These are phyloP conservation scores for Emericellopsis terricola DNA, from an alignment of 495 filamentous ascomycete genomes.

Conservation along the genomic window DNA sequence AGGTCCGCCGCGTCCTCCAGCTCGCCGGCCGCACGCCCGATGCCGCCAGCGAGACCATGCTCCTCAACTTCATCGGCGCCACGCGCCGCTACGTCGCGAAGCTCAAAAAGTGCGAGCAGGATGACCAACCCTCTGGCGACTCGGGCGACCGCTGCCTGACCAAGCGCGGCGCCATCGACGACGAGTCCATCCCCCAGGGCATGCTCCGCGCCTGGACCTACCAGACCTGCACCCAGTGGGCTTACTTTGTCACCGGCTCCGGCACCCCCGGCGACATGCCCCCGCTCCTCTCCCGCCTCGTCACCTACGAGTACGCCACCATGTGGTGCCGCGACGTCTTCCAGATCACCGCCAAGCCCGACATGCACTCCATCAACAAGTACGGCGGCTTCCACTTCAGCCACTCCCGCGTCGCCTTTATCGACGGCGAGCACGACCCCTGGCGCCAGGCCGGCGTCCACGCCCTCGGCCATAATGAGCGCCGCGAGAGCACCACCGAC, in stretches of 20 bases:
- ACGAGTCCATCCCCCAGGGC: no score
- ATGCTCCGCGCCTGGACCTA: slow-evolving; percentile 49
- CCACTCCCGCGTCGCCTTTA: slow-evolving; percentile 44
- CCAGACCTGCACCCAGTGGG: slow-evolving; percentile 41
- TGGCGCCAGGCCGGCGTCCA: slow-evolving; percentile 52
- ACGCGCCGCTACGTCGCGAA: slow-evolving; percentile 8
- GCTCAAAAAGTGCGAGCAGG: neutral
- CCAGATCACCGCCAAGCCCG: slow-evolving; percentile 38
- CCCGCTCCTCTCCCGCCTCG: slow-evolving; percentile 45
- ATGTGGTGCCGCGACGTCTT: slow-evolving; percentile 39
- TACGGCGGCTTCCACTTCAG: slow-evolving; percentile 49
- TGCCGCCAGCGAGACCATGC: no score
- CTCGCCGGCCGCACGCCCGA: no score
- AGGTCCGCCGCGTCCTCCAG: no score
- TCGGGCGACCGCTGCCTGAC: no score
- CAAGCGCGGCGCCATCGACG: no score
- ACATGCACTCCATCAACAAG: slow-evolving; percentile 42
- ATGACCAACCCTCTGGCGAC: no score
- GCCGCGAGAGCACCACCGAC: slow-evolving; percentile 30
- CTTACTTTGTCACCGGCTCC: slow-evolving; percentile 49
- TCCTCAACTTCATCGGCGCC: slow-evolving; percentile 52
- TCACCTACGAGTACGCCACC: slow-evolving; percentile 34
- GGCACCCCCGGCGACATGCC: slow-evolving; percentile 36
- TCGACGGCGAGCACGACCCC: slow-evolving; percentile 52
- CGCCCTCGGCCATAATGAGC: slow-evolving; percentile 21